Evolutionary conservation across 2,329 filamentous ascomycete species (phyloP).

Genomic region (Rosellinia necatrix): DNA sequence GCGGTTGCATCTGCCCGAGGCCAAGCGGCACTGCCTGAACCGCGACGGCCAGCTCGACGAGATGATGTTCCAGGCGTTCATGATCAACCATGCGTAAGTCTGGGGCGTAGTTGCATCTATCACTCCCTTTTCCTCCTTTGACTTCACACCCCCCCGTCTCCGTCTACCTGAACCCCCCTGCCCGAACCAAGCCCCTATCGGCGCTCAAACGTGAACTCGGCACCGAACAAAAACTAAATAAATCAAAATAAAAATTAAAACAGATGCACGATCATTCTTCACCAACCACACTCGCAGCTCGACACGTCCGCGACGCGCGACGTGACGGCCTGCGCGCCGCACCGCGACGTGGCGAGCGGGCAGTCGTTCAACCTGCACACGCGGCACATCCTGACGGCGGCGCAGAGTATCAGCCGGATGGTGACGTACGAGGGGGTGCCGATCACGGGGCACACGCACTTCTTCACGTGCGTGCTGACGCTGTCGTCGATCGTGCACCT

Average conservation of each 20-base stretch:
- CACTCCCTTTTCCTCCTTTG: not conserved
- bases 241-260: too few species aligned
- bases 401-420: constrained; percentile 75
- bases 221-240: too few species aligned
- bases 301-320: constrained; percentile 62
- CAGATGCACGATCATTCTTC: constrained; percentile 72
- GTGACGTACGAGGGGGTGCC: constrained; percentile 76
- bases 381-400: constrained; percentile 78
- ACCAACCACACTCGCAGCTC: constrained; percentile 78
- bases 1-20: constrained; percentile 75
- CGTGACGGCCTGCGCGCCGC: constrained; percentile 70
- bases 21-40: constrained; percentile 71
- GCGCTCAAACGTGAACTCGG: too few species aligned
- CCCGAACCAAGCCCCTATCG: constrained; percentile 5
- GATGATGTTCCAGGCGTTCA: constrained; percentile 89
- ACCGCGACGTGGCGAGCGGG: constrained; percentile 54
- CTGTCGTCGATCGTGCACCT: constrained; percentile 81
- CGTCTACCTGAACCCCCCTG: not conserved
- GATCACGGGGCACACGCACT: constrained; percentile 76
- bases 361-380: constrained; percentile 70
- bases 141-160: not conserved
- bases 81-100: constrained; percentile 68
- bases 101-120: constrained; percentile 9
- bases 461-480: constrained; percentile 81
- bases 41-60: constrained; percentile 78